Evolutionary conservation across 306 rosid species (phyloP).

Genomic region (Vigna hirtella): DNA sequence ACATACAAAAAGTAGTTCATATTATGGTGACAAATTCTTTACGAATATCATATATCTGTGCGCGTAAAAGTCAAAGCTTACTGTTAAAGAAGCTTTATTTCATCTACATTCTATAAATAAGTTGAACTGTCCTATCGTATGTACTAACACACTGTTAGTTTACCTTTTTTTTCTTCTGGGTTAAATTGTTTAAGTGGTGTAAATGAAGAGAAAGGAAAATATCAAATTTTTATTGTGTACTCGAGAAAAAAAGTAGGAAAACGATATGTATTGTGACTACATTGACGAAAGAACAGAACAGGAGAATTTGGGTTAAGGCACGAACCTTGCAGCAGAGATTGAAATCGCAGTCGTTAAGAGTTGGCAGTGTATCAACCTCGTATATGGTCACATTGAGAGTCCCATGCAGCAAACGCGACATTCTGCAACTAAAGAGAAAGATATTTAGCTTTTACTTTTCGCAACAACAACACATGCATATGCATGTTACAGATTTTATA

Average conservation of each 20-base stretch:
- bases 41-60: too few species aligned
- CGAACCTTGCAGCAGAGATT: slow-evolving; percentile 42
- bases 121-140: too few species aligned
- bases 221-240: too few species aligned
- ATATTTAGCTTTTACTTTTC: not conserved
- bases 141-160: too few species aligned
- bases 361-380: slow-evolving; percentile 37
- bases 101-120: too few species aligned
- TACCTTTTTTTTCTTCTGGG: too few species aligned
- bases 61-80: too few species aligned
- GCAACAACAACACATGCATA: not conserved
- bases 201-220: too few species aligned
- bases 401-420: slow-evolving; percentile 47
- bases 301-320: not conserved
- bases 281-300: not conserved
- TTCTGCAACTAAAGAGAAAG: not conserved
- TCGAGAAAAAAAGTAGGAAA: too few species aligned
- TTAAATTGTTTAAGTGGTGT: too few species aligned
- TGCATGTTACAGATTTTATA: not conserved
- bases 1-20: not conserved
- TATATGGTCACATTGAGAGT: slow-evolving; percentile 48
- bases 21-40: not conserved
- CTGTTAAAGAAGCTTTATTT: too few species aligned
- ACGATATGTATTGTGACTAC: too few species aligned
- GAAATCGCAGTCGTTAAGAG: slow-evolving; percentile 26